phyloP scores from a whole-genome alignment of 768 basidiomycete genomes.

The Tricholoma sp. region DNA sequence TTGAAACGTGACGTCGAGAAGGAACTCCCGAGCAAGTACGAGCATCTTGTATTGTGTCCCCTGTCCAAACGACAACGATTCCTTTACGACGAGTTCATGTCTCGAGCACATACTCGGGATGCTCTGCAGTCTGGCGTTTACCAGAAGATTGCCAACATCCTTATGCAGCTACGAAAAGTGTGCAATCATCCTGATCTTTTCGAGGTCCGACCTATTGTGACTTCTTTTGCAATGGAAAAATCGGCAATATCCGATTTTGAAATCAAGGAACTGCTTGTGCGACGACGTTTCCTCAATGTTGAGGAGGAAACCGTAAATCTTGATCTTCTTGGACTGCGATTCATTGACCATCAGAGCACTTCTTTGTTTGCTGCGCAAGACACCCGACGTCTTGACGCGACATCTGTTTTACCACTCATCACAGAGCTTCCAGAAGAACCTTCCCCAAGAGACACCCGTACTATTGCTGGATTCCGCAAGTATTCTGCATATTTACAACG shows the following conservation, averaged over 20 bases:
- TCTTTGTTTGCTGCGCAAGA: constrained; percentile 50
- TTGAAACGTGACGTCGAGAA: constrained; percentile 98
- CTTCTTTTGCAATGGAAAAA: constrained; percentile 67
- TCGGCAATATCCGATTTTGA: constrained; percentile 76
- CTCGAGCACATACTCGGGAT: constrained; percentile 74
- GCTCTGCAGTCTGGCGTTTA: constrained; percentile 83
- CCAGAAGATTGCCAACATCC: constrained; percentile 86
- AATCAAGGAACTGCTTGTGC: constrained; percentile 83
- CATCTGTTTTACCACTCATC: constrained; percentile 46
- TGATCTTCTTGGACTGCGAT: constrained; percentile 59
- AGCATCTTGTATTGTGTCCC: constrained; percentile 84
- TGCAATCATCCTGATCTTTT: constrained; percentile 94
- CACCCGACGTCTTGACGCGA: constrained; percentile 55
- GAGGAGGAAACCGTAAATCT: constrained; percentile 51
- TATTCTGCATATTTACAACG: constrained; percentile 48
- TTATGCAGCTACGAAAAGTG: constrained; percentile 98
- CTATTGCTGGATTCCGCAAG: constrained; percentile 63
- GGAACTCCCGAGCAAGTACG: constrained; percentile 89
- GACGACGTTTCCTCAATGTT: constrained; percentile 62
- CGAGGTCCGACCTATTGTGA: constrained; percentile 80
- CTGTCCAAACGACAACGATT: constrained; percentile 92
- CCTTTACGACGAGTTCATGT: constrained; percentile 95
- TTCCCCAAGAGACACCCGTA: constrained; percentile 71
- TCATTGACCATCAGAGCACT: constrained; percentile 50
- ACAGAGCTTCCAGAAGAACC: constrained; percentile 53